Conservation (phyloP, 305 asterid genomes). For the Fraxinus greggii region DNA sequence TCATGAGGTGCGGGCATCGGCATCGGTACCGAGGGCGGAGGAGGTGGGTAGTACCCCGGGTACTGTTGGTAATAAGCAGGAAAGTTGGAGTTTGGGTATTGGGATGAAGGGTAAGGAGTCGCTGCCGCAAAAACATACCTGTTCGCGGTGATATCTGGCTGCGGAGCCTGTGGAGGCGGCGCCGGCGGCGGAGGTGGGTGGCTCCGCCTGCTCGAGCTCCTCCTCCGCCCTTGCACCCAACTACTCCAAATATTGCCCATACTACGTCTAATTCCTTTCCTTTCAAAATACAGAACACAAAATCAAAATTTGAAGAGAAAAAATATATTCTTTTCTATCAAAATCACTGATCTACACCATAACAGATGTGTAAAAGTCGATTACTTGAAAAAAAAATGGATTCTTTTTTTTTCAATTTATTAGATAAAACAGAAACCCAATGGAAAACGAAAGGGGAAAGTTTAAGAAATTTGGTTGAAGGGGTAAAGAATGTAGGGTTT, state of each 20-base stretch:
- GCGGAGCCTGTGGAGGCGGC: conserved; percentile 61
- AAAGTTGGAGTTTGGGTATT: conserved; percentile 69
- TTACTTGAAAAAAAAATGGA: neutral
- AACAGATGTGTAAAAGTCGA: neutral
- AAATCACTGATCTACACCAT: neutral
- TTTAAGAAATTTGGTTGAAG: neutral
- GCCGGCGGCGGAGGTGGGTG: conserved; percentile 58
- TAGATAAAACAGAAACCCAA: neutral
- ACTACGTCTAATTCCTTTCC: neutral
- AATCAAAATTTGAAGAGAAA: neutral
- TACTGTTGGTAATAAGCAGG: conserved; percentile 73
- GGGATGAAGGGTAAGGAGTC: conserved; percentile 79
- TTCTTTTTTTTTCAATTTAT: neutral
- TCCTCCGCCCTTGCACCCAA: conserved; percentile 59
- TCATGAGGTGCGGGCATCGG: conserved; percentile 82
- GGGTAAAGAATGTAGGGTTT: conserved; percentile 1
- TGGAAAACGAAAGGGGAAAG: neutral
- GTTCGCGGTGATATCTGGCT: conserved; percentile 72
- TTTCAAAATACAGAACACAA: neutral
- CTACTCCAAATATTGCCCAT: conserved; percentile 92
- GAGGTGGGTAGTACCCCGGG: conserved; percentile 68
- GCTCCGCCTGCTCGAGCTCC: conserved; percentile 57
- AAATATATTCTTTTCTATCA: neutral
- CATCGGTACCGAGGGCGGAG: conserved; percentile 55
- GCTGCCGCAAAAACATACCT: conserved; percentile 96